These are phyloP conservation scores for Microcyclosporella mali DNA, from an alignment of 2,329 filamentous ascomycete genomes.

Conservation along the genomic window DNA sequence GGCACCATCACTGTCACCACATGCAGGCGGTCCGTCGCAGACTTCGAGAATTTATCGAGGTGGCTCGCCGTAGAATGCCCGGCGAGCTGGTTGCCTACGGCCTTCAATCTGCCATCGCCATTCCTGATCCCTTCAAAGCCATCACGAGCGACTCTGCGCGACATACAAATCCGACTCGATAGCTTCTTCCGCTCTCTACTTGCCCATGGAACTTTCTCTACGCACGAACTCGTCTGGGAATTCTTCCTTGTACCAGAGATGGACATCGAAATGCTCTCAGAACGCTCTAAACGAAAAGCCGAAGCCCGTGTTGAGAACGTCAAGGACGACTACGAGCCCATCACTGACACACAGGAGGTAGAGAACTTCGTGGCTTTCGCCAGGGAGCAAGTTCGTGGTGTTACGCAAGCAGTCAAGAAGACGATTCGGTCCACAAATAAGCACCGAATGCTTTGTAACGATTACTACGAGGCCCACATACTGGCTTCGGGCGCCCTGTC, in stretches of 20 bases:
- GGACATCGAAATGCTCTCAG: constrained; percentile 80
- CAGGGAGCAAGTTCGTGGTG: constrained; percentile 76
- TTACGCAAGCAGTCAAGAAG: constrained; percentile 77
- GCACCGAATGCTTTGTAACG: constrained; percentile 58
- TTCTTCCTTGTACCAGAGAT: constrained; percentile 97
- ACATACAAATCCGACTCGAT: constrained; percentile 80
- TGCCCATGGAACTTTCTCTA: constrained; percentile 83
- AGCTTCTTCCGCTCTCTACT: constrained; percentile 82
- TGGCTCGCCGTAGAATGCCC: constrained; percentile 85
- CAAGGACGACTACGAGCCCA: constrained; percentile 78
- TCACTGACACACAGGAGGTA: constrained; percentile 69
- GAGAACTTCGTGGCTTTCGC: constrained; percentile 90
- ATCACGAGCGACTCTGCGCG: constrained; percentile 76
- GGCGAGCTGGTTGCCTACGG: constrained; percentile 84
- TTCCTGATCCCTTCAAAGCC: constrained; percentile 92
- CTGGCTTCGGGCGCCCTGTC: constrained; percentile 48
- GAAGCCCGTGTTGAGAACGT: constrained; percentile 77
- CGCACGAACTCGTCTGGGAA: constrained; percentile 97
- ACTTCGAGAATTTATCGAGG: constrained; percentile 85
- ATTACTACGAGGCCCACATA: constrained; percentile 61
- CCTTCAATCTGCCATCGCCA: constrained; percentile 72
- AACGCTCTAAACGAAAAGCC: constrained; percentile 80
- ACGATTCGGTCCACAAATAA: constrained; percentile 74
- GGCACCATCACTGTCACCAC: constrained; percentile 91
- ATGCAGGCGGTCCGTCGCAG: constrained; percentile 75